Percentiles rank a stretch among this genome's conserved stretches.
These are phyloP conservation scores for Perilla frutescens DNA, from an alignment of 257 asterid species.

Conservation along the genomic window DNA sequence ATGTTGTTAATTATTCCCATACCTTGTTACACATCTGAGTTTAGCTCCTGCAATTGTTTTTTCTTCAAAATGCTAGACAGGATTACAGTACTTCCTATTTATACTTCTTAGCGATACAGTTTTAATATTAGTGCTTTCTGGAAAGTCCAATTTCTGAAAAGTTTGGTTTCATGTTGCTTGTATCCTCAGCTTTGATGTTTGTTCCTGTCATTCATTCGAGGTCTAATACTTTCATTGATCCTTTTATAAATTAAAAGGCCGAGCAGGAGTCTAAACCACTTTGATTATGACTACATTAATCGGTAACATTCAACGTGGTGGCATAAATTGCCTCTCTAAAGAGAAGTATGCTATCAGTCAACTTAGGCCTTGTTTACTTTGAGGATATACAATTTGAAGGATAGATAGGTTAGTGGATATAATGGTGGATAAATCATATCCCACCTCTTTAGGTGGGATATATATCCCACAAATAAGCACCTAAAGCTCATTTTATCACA, in stretches of 20 bases:
- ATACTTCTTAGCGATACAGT: too few species aligned
- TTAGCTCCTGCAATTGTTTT: not conserved
- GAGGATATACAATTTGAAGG: too few species aligned
- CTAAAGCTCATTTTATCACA: too few species aligned
- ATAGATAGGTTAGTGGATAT: too few species aligned
- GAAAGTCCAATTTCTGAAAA: not conserved
- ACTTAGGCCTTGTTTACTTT: too few species aligned
- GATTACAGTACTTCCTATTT: not conserved
- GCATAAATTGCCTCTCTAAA: not conserved
- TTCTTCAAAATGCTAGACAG: not conserved
- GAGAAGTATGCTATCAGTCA: not conserved
- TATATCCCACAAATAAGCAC: too few species aligned
- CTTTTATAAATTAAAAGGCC: not conserved
- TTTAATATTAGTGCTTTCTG: not conserved
- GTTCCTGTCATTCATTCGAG: too few species aligned
- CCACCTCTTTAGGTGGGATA: too few species aligned
- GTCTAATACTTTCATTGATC: not conserved
- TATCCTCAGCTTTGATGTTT: conserved; percentile 10
- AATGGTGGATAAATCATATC: too few species aligned
- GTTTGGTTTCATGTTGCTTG: not conserved
- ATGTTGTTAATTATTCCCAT: not conserved
- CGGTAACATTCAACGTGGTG: not conserved
- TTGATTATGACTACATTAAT: not conserved
- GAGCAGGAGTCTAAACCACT: not conserved
- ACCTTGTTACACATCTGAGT: not conserved